Base-by-base conservation (phyloP, 2,329 filamentous ascomycete genomes). In the Elsinoe australis region DNA sequence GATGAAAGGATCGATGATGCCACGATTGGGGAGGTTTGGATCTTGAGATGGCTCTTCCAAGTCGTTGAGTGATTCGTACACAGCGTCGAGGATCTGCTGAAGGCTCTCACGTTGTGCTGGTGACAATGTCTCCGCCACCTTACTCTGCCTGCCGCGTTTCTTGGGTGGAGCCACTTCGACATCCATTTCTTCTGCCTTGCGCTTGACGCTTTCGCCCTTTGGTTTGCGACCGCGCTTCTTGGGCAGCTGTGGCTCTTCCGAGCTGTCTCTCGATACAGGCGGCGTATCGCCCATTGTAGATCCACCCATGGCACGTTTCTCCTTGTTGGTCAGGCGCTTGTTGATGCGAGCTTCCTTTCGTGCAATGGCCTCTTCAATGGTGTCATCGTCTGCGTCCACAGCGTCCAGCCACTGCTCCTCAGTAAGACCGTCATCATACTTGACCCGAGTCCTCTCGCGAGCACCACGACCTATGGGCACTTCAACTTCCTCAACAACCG, bases 321-420 rank as follows among this genome's bases (percentile, higher is more conserved):
- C 67, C 60, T 85, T 84, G 61, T 95, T 95, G 6, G 72, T 70
- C 45, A 85, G 81, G 28, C 89, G 82, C 64, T 82, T 86, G 53
- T 87, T 86, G 55, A 88, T 87, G 47, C 85, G 80, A 3, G 87
- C 87, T 62, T 88, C 82, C 61, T 95, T 96, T 32, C 92, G 82
- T 28, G 86, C 85, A 29, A 94, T 89, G 2, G 92, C 92, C 47
- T 87, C 89, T 63, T 96, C 92, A 22, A 95, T 88, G 0, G 80
- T 83, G 62, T 98, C 92, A 1, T 98, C 92, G 44, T 95, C 89
- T 52, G 94, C 90, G 63, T 98, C 92, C 24, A 98, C 90, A 47
- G 92, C 92, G 73, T 95, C 90, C 45, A 96, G 78, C 92, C 92
- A 98, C 67, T 98, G 94, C 70, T 98, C 92, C 69, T 98, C 94